Conservation (phyloP, 2,329 filamentous ascomycete species). For the Neoascochyta sp. region DNA sequence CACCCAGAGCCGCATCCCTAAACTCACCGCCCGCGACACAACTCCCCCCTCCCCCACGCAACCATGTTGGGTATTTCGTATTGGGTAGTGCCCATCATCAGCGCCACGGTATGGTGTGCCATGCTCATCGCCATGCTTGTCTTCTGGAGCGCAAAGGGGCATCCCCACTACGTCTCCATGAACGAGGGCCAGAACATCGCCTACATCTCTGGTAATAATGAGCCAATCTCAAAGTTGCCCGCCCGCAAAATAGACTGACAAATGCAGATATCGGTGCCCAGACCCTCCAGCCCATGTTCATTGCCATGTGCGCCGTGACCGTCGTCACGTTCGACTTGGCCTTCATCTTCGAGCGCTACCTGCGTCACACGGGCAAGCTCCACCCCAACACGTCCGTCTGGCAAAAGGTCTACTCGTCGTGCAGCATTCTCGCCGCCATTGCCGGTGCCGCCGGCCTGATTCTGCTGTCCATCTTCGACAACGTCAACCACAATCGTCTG, state of each 20-base stretch:
- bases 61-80: conserved; percentile 46
- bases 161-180: conserved; percentile 61
- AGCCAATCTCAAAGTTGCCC: too few species aligned
- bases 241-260: too few species aligned
- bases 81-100: conserved; percentile 66
- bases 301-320: conserved; percentile 66
- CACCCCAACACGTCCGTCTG: conserved; percentile 64
- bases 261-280: conserved; percentile 54
- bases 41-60: too few species aligned
- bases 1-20: neutral
- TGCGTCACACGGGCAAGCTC: conserved; percentile 77
- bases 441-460: conserved; percentile 77
- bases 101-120: conserved; percentile 50
- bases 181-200: conserved; percentile 56
- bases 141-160: conserved; percentile 62
- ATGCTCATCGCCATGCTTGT: conserved; percentile 68
- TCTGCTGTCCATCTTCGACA: conserved; percentile 81
- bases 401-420: conserved; percentile 60
- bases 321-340: conserved; percentile 76
- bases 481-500: conserved; percentile 58
- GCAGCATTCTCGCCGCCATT: conserved; percentile 66
- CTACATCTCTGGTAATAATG: conserved; percentile 70
- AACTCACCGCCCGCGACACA: neutral
- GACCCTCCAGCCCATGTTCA: conserved; percentile 71
- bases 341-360: conserved; percentile 77